Evolutionary conservation across 169 alveolate species (phyloP).

Genomic region (Amoebophrya sp.): DNA sequence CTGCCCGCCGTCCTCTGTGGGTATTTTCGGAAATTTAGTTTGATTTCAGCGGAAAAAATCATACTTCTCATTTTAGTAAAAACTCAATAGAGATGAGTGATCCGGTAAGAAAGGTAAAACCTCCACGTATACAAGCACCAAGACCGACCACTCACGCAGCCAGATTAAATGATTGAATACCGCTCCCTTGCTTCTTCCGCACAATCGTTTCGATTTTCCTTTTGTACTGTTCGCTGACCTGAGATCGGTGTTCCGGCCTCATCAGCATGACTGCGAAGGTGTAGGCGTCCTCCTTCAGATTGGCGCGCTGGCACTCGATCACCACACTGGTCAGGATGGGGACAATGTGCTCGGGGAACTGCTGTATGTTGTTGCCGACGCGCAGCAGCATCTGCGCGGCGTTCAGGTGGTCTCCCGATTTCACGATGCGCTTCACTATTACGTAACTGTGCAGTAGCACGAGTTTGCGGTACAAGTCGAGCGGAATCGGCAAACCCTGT

Average conservation of each 20-base stretch:
- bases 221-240: slow-evolving; percentile 65
- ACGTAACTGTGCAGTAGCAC: slow-evolving; percentile 43
- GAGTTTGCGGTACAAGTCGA: slow-evolving; percentile 31
- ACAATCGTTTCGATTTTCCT: slow-evolving; percentile 74
- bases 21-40: background rate
- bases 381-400: slow-evolving; percentile 59
- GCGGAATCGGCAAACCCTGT: slow-evolving; percentile 40
- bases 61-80: background rate
- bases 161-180: too few species aligned
- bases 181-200: slow-evolving; percentile 58
- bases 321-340: slow-evolving; percentile 76
- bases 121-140: too few species aligned
- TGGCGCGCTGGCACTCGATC: slow-evolving; percentile 77
- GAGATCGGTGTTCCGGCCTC: slow-evolving; percentile 68
- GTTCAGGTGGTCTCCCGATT: slow-evolving; percentile 59
- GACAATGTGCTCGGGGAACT: slow-evolving; percentile 72
- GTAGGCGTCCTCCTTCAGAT: slow-evolving; percentile 59
- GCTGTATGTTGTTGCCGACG: slow-evolving; percentile 46
- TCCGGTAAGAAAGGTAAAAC: slow-evolving; percentile 19
- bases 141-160: too few species aligned
- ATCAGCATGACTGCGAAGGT: slow-evolving; percentile 72
- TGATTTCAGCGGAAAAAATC: background rate
- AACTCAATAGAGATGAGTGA: background rate
- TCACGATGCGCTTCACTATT: slow-evolving; percentile 63
- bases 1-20: background rate